phyloP scores from a whole-genome alignment of 805 yeast species.

The Blastobotrys mokoenaii region DNA sequence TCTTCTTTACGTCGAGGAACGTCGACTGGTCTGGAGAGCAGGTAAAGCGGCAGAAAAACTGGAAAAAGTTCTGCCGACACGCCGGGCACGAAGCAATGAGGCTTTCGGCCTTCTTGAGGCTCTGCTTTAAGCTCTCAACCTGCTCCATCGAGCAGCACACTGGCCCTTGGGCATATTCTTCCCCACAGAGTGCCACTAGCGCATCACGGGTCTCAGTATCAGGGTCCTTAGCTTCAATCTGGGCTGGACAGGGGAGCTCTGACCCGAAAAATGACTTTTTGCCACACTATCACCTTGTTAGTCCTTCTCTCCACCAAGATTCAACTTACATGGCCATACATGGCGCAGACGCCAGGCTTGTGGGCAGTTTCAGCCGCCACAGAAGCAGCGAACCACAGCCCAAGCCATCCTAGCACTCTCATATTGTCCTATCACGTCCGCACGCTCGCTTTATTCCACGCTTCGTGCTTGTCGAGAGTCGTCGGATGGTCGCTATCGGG shows the following conservation, averaged over 20 bases:
- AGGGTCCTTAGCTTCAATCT: constrained; percentile 41
- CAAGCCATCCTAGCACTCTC: not conserved
- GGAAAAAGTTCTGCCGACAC: constrained; percentile 75
- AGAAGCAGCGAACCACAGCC: not conserved
- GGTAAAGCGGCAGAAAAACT: constrained; percentile 75
- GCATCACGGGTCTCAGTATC: constrained; percentile 35
- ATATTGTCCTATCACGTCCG: no score
- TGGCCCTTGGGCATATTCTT: constrained; percentile 42
- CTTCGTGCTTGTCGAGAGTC: no score
- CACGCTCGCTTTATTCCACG: no score
- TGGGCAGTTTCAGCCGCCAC: constrained; percentile 2
- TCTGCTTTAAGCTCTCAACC: constrained; percentile 40
- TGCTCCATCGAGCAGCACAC: constrained; percentile 72
- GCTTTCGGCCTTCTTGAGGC: constrained; percentile 67
- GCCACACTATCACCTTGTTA: constrained; percentile 48
- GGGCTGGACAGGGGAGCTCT: constrained; percentile 69
- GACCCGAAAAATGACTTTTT: constrained; percentile 70
- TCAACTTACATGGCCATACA: constrained; percentile 26
- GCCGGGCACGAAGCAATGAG: constrained; percentile 90
- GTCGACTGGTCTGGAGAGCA: constrained; percentile 78
- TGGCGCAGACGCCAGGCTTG: constrained; percentile 22
- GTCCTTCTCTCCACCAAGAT: not conserved
- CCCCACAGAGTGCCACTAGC: constrained; percentile 63
- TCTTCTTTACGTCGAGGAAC: constrained; percentile 59
- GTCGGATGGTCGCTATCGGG: no score